phyloP scores from a whole-genome alignment of 164 flowering plant species.

The Chimonanthus salicifolius region DNA sequence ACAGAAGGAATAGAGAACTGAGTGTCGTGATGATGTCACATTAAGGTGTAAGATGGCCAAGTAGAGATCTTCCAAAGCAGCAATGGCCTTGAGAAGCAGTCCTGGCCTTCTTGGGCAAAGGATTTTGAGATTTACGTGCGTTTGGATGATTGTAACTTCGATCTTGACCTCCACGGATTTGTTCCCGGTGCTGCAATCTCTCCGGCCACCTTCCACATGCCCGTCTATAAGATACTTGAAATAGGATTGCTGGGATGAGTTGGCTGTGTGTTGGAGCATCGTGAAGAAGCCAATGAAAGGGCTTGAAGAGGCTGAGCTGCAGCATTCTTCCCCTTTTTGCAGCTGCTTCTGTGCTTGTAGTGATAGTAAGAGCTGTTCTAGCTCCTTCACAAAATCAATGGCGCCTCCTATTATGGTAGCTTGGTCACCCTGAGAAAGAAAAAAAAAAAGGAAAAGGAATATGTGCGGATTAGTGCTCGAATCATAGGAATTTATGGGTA shows the following conservation, averaged over 20 bases:
- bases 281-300: slow-evolving; percentile 23
- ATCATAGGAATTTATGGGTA: neutral
- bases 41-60: slow-evolving; percentile 56
- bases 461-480: no score
- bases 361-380: slow-evolving; percentile 55
- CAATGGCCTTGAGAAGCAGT: slow-evolving; percentile 40
- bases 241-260: slow-evolving; percentile 4
- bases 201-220: slow-evolving; percentile 2
- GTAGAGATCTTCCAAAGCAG: slow-evolving; percentile 48
- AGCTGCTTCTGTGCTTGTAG: slow-evolving; percentile 42
- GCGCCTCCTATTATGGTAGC: slow-evolving; percentile 73
- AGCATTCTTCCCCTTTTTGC: slow-evolving; percentile 17
- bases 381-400: slow-evolving; percentile 60
- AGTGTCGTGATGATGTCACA: slow-evolving; percentile 32
- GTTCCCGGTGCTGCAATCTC: slow-evolving; percentile 17
- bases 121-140: slow-evolving; percentile 54
- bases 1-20: slow-evolving; percentile 53
- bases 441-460: neutral
- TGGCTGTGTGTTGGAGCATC: slow-evolving; percentile 22
- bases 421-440: slow-evolving; percentile 54
- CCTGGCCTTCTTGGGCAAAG: slow-evolving; percentile 36
- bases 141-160: slow-evolving; percentile 43
- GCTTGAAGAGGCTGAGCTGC: slow-evolving; percentile 3
- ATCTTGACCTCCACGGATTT: slow-evolving; percentile 31
- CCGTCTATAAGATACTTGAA: slow-evolving; percentile 1